Evolutionary conservation across 495 filamentous ascomycete species (phyloP).

Genomic region (Oleoguttula mirabilis): DNA sequence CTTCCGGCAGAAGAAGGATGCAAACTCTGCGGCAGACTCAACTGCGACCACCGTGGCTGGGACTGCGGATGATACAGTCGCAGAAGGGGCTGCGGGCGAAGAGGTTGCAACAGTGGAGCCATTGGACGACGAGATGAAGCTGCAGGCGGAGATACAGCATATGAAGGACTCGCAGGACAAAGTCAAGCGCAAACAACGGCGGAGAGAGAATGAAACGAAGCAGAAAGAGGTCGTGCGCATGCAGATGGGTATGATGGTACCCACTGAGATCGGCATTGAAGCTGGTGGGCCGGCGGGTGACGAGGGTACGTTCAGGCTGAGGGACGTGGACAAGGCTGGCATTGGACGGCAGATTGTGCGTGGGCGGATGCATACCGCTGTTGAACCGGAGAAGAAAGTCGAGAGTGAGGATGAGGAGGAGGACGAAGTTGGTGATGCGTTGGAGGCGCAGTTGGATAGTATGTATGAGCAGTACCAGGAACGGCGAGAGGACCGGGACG

Average conservation of each 20-base stretch:
- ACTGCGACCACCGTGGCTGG: constrained; percentile 15
- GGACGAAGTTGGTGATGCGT: constrained; percentile 66
- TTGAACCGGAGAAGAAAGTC: constrained; percentile 37
- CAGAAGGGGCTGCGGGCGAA: constrained; percentile 43
- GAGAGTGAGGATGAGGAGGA: constrained; percentile 50
- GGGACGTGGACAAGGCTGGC: constrained; percentile 60
- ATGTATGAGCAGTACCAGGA: constrained; percentile 82
- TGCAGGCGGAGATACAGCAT: constrained; percentile 74
- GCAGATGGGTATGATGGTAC: constrained; percentile 93
- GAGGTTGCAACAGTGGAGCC: constrained; percentile 66
- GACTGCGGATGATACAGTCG: constrained; percentile 24
- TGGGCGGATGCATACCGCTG: constrained; percentile 56
- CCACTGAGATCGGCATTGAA: constrained; percentile 92
- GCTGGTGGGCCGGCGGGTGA: constrained; percentile 65
- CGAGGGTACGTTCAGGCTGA: constrained; percentile 73
- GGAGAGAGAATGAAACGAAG: constrained; percentile 80
- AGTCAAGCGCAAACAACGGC: constrained; percentile 65
- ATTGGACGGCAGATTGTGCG: constrained; percentile 58
- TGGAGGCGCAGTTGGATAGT: constrained; percentile 73
- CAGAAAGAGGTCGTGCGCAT: constrained; percentile 80
- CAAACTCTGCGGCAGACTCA: constrained; percentile 27
- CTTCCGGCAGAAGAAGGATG: constrained; percentile 60
- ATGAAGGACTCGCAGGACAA: constrained; percentile 64
- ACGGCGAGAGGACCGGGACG: constrained; percentile 60
- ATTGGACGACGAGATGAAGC: constrained; percentile 87